Evolutionary conservation across 208 protist species (phyloP).

Genomic region (Trypanosoma conorhini): DNA sequence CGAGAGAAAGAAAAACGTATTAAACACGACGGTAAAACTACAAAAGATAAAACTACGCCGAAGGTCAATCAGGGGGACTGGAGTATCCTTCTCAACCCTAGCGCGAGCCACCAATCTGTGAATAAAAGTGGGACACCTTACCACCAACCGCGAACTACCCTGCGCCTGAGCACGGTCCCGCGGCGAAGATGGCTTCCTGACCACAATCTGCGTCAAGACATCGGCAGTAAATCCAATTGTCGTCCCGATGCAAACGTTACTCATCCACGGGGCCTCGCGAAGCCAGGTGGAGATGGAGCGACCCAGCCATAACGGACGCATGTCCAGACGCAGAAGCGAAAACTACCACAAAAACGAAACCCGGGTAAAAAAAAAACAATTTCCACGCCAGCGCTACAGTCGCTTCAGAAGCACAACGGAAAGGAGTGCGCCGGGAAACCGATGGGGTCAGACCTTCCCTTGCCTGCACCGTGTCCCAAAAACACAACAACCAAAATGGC

Average conservation of each 20-base stretch:
- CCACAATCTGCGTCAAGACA: slow-evolving; percentile 45
- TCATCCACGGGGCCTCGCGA: slow-evolving; percentile 46
- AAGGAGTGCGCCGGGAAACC: not conserved
- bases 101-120: not conserved
- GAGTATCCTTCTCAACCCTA: slow-evolving; percentile 22
- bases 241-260: slow-evolving; percentile 62
- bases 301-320: slow-evolving; percentile 29
- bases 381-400: not conserved
- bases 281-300: slow-evolving; percentile 55
- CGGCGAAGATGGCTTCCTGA: slow-evolving; percentile 32
- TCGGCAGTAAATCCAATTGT: slow-evolving; percentile 70
- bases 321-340: not conserved
- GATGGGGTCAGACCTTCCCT: not conserved
- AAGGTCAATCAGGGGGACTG: slow-evolving; percentile 53
- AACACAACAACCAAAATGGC: not conserved
- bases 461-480: not conserved
- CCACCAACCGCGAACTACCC: slow-evolving; percentile 38
- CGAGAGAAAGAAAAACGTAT: slow-evolving; percentile 63
- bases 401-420: not conserved
- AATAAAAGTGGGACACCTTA: slow-evolving; percentile 15
- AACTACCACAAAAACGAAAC: not conserved
- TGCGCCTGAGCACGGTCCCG: slow-evolving; percentile 41
- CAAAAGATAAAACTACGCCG: slow-evolving; percentile 78
- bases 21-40: slow-evolving; percentile 73
- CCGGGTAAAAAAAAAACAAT: too few relatives aligned